Evolutionary conservation across 1,139 yeast species (phyloP), one percentile per base, ranked within the genome.

Genomic region (Candida dubliniensis): DNA sequence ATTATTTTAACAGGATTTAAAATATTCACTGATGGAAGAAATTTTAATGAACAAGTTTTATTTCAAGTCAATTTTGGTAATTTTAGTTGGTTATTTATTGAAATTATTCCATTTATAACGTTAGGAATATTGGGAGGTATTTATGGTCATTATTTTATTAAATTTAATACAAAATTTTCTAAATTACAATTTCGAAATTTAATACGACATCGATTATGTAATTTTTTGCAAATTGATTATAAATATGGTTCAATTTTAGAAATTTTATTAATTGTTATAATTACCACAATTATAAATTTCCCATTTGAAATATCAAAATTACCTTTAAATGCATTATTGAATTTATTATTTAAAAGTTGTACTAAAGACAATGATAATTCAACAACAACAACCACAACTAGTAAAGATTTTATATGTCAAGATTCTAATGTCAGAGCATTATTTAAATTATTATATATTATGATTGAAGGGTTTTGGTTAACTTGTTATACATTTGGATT

Each of bases 21-120:
- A 47, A 76, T 82, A 43, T 83, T 88, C 12, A 82, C 86, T 36
- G 76, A 71, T 32, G 79, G 79, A 8, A 54, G 76, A 35, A 74
- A 79, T 41, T 69, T 76, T 49, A 71, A 75, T 2, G 80, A 81
- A 48, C 70, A 77, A 44, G 82, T 84, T 31, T 69, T 84, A 41
- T 86, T 86, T 57, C 73, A 67, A 41, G 93, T 87, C 13, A 77
- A 74, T 38, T 74, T 74, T 54, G 83, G 85, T 48, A 84, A 84
- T 53, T 77, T 87, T 53, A 79, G 83, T 50, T 88, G 95, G 95
- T 71, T 86, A 23, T 68, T 78, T 40, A 61, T 84, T 59, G 96
- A 87, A 57, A 64, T 83, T 4, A 52, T 84, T 8, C 93, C 95
- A 0, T 88, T 87, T 58, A 66, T 84, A 12, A 41, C 81, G 0